Conservation (phyloP, 805 yeast species). For the Scheffersomyces coipomensis region DNA sequence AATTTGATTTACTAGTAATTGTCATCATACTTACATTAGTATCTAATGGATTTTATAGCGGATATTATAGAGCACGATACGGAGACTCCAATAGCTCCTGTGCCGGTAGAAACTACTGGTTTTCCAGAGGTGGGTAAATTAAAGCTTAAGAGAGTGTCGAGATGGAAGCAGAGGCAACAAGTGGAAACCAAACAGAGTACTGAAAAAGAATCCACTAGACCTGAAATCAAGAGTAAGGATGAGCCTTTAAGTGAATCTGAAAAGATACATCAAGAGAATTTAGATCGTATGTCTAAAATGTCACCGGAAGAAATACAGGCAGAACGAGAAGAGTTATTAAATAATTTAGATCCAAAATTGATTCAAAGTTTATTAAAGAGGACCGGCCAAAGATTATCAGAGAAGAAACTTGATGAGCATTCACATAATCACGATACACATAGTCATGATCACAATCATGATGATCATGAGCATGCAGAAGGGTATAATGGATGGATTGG, state of each 20-base stretch:
- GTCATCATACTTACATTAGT: too few relatives aligned
- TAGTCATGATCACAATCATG: conserved; percentile 14
- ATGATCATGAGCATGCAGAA: conserved; percentile 35
- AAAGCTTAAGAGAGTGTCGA: conserved; percentile 37
- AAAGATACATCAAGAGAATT: conserved; percentile 73
- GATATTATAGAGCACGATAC: conserved; percentile 47
- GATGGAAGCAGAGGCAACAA: conserved; percentile 45
- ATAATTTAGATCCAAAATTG: conserved; percentile 67
- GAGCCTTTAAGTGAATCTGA: conserved; percentile 56
- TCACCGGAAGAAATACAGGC: conserved; percentile 59
- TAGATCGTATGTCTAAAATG: conserved; percentile 61
- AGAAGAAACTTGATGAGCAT: conserved; percentile 6
- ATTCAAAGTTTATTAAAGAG: conserved; percentile 57
- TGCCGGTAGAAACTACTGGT: conserved; percentile 23
- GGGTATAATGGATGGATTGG: conserved; percentile 44
- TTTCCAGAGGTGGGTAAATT: conserved; percentile 33
- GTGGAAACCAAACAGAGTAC: conserved; percentile 9
- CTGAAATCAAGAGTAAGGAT: neutral
- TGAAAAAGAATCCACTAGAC: neutral
- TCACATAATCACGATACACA: conserved; percentile 10
- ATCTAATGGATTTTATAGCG: neutral
- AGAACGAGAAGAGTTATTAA: conserved; percentile 66
- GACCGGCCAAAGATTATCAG: conserved; percentile 53
- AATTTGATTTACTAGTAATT: too few relatives aligned
- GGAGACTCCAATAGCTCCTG: conserved; percentile 31